These are phyloP conservation scores for Boletus edulis DNA, from an alignment of 768 basidiomycete genomes.

Conservation along the genomic window DNA sequence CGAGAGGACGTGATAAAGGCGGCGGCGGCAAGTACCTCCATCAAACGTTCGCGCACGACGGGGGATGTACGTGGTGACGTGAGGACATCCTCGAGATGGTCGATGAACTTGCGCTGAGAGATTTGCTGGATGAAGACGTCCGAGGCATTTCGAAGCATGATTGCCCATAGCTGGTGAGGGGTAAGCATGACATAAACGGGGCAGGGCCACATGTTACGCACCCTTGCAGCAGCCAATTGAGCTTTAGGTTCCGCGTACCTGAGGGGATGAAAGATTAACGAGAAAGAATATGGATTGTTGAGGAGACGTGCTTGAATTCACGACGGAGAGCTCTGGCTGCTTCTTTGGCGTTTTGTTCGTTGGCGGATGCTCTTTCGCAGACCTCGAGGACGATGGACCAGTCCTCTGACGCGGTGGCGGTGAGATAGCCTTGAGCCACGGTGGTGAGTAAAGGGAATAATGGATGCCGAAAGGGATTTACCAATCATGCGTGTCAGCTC, in stretches of 20 bases:
- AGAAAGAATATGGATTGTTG: neutral
- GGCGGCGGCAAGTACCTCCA: slow-evolving; percentile 81
- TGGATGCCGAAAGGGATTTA: slow-evolving; percentile 25
- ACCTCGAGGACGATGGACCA: slow-evolving; percentile 82
- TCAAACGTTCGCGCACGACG: slow-evolving; percentile 75
- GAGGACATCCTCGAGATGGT: slow-evolving; percentile 74
- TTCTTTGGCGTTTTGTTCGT: slow-evolving; percentile 75
- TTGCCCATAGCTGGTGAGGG: slow-evolving; percentile 70
- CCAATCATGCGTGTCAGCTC: slow-evolving; percentile 74
- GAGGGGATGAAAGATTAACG: slow-evolving; percentile 3
- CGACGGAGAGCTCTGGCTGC: slow-evolving; percentile 77
- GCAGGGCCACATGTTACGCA: slow-evolving; percentile 33
- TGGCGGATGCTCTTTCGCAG: slow-evolving; percentile 77
- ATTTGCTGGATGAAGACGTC: slow-evolving; percentile 70
- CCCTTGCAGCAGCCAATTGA: slow-evolving; percentile 74
- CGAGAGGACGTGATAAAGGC: slow-evolving; percentile 46
- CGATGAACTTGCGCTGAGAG: slow-evolving; percentile 72
- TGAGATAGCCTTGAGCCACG: slow-evolving; percentile 56
- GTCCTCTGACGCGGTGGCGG: slow-evolving; percentile 78
- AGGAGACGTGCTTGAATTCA: slow-evolving; percentile 71
- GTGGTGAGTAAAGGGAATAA: neutral
- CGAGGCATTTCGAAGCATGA: slow-evolving; percentile 82
- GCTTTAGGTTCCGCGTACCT: slow-evolving; percentile 76
- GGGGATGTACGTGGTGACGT: slow-evolving; percentile 62
- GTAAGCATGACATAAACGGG: slow-evolving; percentile 1